phyloP scores from a whole-genome alignment of 1,139 yeast species.

The Tardiomyces digboiensis region DNA sequence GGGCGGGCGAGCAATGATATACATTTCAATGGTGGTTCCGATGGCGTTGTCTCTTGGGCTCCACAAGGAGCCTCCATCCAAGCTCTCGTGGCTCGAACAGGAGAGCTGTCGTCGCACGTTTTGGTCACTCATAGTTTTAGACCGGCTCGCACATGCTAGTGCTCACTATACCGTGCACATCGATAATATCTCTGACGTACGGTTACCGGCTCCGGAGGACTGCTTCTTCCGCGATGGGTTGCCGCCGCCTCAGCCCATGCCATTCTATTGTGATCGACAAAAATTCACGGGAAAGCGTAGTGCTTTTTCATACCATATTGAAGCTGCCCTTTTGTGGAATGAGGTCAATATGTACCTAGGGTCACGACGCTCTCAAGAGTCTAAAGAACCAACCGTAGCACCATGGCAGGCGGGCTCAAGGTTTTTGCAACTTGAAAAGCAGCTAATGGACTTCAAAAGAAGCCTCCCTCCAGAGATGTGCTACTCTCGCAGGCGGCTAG shows the following conservation, averaged over 20 bases:
- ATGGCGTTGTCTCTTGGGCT: constrained; percentile 28
- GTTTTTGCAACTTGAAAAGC: constrained; percentile 4
- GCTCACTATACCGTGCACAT: constrained; percentile 22
- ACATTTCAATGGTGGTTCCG: constrained; percentile 27
- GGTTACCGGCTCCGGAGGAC: constrained; percentile 10
- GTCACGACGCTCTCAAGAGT: constrained; percentile 6
- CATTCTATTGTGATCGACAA: constrained; percentile 1
- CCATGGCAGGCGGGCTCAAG: constrained; percentile 17
- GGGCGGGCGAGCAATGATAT: constrained; percentile 28
- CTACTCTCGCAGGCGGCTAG: constrained; percentile 14
- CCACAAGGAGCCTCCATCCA: constrained; percentile 19
- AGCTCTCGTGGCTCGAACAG: constrained; percentile 25
- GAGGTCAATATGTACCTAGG: constrained; percentile 21
- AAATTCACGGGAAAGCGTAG: constrained; percentile 7
- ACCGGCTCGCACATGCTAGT: constrained; percentile 28
- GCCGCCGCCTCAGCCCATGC: background rate
- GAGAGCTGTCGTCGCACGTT: constrained; percentile 28
- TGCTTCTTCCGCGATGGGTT: constrained; percentile 14
- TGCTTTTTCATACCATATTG: constrained; percentile 22
- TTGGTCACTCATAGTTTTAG: constrained; percentile 29
- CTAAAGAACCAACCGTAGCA: constrained; percentile 10
- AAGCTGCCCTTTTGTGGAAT: constrained; percentile 25
- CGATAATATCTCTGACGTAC: background rate
- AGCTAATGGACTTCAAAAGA: constrained; percentile 3
- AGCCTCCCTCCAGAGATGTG: constrained; percentile 14